A percentile compares a stretch with the other conserved stretches of the same genome.
phyloP scores from a whole-genome alignment of 148 eudicot genomes.

The Linanthus parryae region DNA sequence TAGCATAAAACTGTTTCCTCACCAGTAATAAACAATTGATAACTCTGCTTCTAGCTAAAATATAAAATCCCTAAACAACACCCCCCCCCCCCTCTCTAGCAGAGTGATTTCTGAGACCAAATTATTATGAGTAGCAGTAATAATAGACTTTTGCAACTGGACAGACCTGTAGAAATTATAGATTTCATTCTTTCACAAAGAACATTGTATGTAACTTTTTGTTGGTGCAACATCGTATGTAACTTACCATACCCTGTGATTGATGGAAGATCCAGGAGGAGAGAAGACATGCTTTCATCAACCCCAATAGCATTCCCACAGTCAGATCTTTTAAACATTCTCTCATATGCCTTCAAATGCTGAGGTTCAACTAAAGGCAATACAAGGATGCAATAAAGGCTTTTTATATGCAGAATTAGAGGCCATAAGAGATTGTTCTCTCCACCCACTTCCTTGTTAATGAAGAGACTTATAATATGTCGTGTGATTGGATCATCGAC shows the following conservation, averaged over 20 bases:
- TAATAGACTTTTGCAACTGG: too few relatives aligned
- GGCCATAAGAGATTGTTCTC: constrained; percentile 71
- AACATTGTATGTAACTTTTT: too few relatives aligned
- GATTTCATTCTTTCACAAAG: too few relatives aligned
- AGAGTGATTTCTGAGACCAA: too few relatives aligned
- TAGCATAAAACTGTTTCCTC: too few relatives aligned
- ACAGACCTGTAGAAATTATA: too few relatives aligned
- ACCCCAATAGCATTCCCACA: constrained; percentile 81
- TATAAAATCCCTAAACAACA: too few relatives aligned
- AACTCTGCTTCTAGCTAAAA: too few relatives aligned
- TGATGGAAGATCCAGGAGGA: constrained; percentile 85
- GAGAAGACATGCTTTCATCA: constrained; percentile 80
- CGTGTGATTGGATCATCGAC: constrained; percentile 96
- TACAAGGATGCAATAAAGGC: constrained; percentile 59
- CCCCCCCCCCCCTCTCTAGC: too few relatives aligned
- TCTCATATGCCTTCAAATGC: constrained; percentile 66
- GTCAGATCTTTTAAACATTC: constrained; percentile 52
- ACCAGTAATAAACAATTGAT: too few relatives aligned
- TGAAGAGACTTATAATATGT: constrained; percentile 66
- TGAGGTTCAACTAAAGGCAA: constrained; percentile 86
- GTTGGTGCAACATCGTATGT: constrained; percentile 9
- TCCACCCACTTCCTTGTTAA: constrained; percentile 44
- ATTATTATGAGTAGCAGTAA: too few relatives aligned
- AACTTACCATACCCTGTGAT: constrained; percentile 99
- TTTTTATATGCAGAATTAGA: constrained; percentile 66